Conservation (phyloP, 1,284 basidiomycete genomes). For the Vanrija sp. region DNA sequence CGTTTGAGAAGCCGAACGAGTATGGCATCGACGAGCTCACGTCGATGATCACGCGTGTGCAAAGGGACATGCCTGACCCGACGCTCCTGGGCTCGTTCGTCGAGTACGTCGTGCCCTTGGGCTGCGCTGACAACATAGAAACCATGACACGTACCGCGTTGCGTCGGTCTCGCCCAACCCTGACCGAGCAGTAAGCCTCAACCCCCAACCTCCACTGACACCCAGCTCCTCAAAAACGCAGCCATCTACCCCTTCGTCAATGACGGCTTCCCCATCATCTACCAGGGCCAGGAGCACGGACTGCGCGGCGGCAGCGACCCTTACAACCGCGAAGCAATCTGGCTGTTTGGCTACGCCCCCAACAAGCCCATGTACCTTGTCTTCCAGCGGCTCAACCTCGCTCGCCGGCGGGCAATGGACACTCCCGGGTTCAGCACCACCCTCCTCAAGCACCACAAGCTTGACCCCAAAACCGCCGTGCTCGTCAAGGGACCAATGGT, state of each 20-base stretch:
- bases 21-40: slow-evolving; percentile 34
- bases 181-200: slow-evolving; percentile 30
- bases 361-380: slow-evolving; percentile 54
- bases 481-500: slow-evolving; percentile 65
- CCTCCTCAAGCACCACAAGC: slow-evolving; percentile 52
- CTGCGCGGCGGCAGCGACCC: slow-evolving; percentile 52
- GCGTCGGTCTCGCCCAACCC: slow-evolving; percentile 28
- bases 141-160: slow-evolving; percentile 51
- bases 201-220: slow-evolving; percentile 7
- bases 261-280: slow-evolving; percentile 58
- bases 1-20: slow-evolving; percentile 33
- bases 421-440: slow-evolving; percentile 56
- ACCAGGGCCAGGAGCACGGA: slow-evolving; percentile 57
- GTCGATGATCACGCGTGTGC: slow-evolving; percentile 36
- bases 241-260: slow-evolving; percentile 50
- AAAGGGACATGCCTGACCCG: slow-evolving; percentile 40
- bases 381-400: slow-evolving; percentile 59
- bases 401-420: slow-evolving; percentile 58
- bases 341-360: slow-evolving; percentile 50
- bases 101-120: slow-evolving; percentile 35
- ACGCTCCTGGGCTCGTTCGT: slow-evolving; percentile 50
- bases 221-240: slow-evolving; percentile 50
- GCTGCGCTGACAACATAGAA: slow-evolving; percentile 26
- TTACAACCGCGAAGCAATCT: slow-evolving; percentile 47
- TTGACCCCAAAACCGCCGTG: slow-evolving; percentile 53